Percentiles rank a stretch among this genome's conserved stretches.
Conservation (phyloP, 2,329 filamentous ascomycete species). For the Cordyceps cateniannulata region DNA sequence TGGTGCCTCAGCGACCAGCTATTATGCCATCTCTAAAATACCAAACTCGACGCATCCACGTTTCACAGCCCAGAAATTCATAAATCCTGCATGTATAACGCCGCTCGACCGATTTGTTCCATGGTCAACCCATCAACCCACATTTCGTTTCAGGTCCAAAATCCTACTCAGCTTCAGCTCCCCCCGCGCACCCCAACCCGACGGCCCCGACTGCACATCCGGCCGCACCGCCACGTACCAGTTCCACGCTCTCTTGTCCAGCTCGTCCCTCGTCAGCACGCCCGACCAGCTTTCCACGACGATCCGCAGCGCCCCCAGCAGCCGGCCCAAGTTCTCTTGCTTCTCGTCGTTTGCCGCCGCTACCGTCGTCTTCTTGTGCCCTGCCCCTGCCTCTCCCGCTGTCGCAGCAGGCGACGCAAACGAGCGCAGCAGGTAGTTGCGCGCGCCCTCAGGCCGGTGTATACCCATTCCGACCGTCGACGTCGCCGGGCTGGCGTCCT, state of each 20-base stretch:
- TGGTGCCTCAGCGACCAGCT: background rate
- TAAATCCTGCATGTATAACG: background rate
- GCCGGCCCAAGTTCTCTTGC: slow-evolving; percentile 59
- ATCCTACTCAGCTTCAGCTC: slow-evolving; percentile 61
- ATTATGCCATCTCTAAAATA: background rate
- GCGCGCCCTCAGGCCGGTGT: slow-evolving; percentile 64
- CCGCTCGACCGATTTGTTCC: background rate
- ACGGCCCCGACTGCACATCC: slow-evolving; percentile 64
- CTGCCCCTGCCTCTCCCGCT: slow-evolving; percentile 10
- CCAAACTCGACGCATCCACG: background rate
- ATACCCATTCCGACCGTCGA: slow-evolving; percentile 57
- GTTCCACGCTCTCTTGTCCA: slow-evolving; percentile 70
- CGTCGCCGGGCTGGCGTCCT: slow-evolving; percentile 38
- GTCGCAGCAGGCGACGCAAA: slow-evolving; percentile 45
- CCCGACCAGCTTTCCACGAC: slow-evolving; percentile 68
- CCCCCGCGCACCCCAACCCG: slow-evolving; percentile 81
- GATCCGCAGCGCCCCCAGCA: slow-evolving; percentile 66
- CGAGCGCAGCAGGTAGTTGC: slow-evolving; percentile 49
- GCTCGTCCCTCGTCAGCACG: slow-evolving; percentile 55
- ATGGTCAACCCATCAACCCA: background rate
- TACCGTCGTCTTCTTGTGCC: slow-evolving; percentile 45
- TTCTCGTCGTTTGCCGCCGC: slow-evolving; percentile 52
- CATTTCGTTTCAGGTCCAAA: slow-evolving; percentile 47
- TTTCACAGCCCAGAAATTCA: background rate
- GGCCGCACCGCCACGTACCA: slow-evolving; percentile 78